phyloP scores from a whole-genome alignment of 2,329 filamentous ascomycete species.

The Alternaria sp. region DNA sequence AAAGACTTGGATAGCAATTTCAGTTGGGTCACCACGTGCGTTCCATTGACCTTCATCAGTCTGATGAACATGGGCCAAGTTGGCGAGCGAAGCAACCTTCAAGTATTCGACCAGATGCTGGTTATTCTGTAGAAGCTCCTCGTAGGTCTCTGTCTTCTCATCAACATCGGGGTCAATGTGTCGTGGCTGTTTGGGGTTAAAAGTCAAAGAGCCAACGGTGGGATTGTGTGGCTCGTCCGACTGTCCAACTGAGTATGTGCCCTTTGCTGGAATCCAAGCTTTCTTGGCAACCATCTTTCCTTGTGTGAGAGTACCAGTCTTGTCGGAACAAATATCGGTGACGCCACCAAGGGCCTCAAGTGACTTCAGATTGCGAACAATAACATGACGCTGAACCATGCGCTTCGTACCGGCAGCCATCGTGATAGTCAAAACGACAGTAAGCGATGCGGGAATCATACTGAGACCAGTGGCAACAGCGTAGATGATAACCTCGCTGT shows the following conservation, averaged over 20 bases:
- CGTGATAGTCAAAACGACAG: slow-evolving; percentile 51
- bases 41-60: slow-evolving; percentile 33
- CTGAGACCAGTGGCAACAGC: slow-evolving; percentile 48
- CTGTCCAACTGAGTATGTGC: slow-evolving; percentile 45
- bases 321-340: slow-evolving; percentile 48
- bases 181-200: slow-evolving; percentile 35
- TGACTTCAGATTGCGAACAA: slow-evolving; percentile 49
- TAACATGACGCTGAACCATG: slow-evolving; percentile 49
- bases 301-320: slow-evolving; percentile 47
- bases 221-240: slow-evolving; percentile 45
- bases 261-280: slow-evolving; percentile 47
- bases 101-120: slow-evolving; percentile 44
- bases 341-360: slow-evolving; percentile 51
- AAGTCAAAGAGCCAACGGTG: slow-evolving; percentile 41
- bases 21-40: slow-evolving; percentile 59
- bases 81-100: slow-evolving; percentile 50
- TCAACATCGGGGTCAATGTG: slow-evolving; percentile 44
- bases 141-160: slow-evolving; percentile 30
- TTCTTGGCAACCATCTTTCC: slow-evolving; percentile 49
- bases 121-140: slow-evolving; percentile 41
- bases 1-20: slow-evolving; percentile 78
- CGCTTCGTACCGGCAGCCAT: slow-evolving; percentile 51
- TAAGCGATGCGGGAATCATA: slow-evolving; percentile 50
- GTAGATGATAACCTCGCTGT: slow-evolving; percentile 51
- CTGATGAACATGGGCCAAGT: slow-evolving; percentile 6